phyloP scores from a whole-genome alignment of 257 asterid species.

The Gardenia jasminoides region DNA sequence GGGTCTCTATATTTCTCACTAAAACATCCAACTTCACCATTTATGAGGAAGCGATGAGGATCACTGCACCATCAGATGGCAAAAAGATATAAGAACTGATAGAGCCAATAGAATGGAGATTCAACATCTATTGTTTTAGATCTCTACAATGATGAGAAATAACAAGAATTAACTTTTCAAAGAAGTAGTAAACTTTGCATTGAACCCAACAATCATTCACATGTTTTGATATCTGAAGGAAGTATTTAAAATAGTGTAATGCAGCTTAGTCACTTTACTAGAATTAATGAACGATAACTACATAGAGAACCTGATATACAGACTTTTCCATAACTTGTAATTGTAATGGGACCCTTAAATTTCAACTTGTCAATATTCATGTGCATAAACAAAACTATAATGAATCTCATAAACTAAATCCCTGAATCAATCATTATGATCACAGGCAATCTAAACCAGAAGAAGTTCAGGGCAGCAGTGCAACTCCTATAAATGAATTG shows the following conservation, averaged over 20 bases:
- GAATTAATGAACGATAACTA: background rate
- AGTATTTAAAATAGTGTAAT: background rate
- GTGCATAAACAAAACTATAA: background rate
- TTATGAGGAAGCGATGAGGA: conserved; percentile 4
- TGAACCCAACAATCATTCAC: background rate
- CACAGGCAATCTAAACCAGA: background rate
- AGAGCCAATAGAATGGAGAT: background rate
- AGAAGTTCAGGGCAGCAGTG: background rate
- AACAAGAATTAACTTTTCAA: background rate
- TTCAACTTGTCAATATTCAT: background rate
- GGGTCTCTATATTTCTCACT: background rate
- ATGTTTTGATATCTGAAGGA: background rate
- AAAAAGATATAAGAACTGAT: background rate
- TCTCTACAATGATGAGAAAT: background rate
- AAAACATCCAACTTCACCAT: conserved; percentile 1
- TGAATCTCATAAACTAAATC: background rate
- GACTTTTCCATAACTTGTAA: background rate
- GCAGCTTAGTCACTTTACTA: background rate
- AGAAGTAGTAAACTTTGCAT: background rate
- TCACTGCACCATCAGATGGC: conserved; percentile 32
- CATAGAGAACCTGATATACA: background rate
- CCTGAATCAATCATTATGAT: background rate
- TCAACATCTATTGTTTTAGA: background rate
- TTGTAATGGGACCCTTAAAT: background rate
- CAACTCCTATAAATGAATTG: background rate